Evolutionary conservation across 805 yeast species (phyloP), one percentile per base, ranked within the genome.

Genomic region (Kazachstania bromeliacearum): DNA sequence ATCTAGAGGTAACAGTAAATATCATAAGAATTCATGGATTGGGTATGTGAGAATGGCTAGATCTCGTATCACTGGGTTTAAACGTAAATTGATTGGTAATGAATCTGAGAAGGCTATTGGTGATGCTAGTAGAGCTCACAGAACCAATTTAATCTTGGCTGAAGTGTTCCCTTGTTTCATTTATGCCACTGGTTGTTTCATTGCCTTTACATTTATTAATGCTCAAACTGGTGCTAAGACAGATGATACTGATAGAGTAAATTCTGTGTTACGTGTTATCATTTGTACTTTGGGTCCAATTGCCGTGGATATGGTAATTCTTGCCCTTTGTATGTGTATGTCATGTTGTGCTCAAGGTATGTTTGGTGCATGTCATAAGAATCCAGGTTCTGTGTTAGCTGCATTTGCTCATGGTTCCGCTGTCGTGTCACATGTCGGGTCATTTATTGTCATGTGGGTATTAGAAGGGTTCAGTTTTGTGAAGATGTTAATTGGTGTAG

Each of bases 331-430:
- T 62, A 69, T 82, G 50, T 84, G 75, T 46, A 57, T 87, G 62
- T 84, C 96, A 13, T 92, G 98, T 67, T 92, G 96, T 71, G 84
- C 95, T 20, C 96, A 96, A 58, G 97, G 97, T 48, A 50, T 89
- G 56, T 75, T 89, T 47, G 92, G 92, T 39, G 62, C 87, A 65
- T 89, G 97, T 66, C 89, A 96, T 68, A 88, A 85, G 76, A 80
- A 84, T 71, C 88, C 96, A 31, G 94, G 95, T 64, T 80, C 96
- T n/a, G 94, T 84, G 24, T 75, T 66, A 62, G 98, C 98, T 31
- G 96, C 84, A 51, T 65, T 89, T 60, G 95, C 97, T n/a, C 98
- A 92, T 58, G 96, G 95, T 64, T 68, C 84, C 50, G 85, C 96
- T 12, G 96, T 92, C 37, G 61, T 92, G 50, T 69, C 85, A 45